phyloP scores from a whole-genome alignment of 129 eudicot species.

The Flaveria sonorensis region DNA sequence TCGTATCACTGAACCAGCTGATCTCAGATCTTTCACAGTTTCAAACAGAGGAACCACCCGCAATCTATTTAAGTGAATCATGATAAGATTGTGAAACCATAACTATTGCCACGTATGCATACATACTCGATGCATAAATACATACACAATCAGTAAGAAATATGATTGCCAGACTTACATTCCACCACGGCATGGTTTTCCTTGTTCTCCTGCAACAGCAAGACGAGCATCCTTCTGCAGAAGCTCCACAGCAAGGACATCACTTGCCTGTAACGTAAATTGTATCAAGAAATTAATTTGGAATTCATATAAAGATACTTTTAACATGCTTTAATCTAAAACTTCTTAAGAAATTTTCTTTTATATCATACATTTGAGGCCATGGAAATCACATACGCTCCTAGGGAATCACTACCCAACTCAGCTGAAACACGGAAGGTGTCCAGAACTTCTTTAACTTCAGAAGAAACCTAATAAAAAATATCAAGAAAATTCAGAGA shows the following conservation, averaged over 20 bases:
- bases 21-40: conserved; percentile 90
- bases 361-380: conserved; percentile 75
- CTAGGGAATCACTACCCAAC: conserved; percentile 89
- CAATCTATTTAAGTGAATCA: conserved; percentile 51
- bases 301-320: background rate
- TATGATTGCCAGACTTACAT: conserved; percentile 50
- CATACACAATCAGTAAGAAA: background rate
- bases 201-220: conserved; percentile 69
- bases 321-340: background rate
- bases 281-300: background rate
- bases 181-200: conserved; percentile 78
- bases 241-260: conserved; percentile 98
- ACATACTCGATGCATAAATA: background rate
- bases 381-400: conserved; percentile 98
- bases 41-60: conserved; percentile 95
- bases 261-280: conserved; percentile 72
- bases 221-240: conserved; percentile 91
- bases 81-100: conserved; percentile 19
- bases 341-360: background rate
- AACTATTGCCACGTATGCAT: background rate
- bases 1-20: conserved; percentile 84
- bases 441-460: conserved; percentile 90
- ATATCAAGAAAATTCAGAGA: background rate
- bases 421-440: conserved; percentile 93
- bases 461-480: conserved; percentile 64